Conservation (phyloP, 148 eudicot genomes). For the Chenopodium berlandieri region DNA sequence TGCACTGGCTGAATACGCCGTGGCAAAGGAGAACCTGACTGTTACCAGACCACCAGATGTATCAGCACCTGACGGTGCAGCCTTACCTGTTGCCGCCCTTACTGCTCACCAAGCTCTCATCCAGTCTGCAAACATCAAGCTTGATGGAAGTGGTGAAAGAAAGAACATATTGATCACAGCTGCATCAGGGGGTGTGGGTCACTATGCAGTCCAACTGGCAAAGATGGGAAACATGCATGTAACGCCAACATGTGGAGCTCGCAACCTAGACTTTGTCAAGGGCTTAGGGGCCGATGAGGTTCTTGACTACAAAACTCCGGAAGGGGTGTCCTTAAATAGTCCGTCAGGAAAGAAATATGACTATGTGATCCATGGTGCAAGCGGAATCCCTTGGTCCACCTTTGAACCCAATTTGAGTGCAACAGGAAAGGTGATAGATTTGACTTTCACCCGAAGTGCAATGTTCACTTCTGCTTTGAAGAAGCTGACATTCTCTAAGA, state of each 20-base stretch:
- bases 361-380: constrained; percentile 57
- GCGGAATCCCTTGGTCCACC: constrained; percentile 58
- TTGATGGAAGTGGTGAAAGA: constrained; percentile 50
- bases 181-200: constrained; percentile 81
- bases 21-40: constrained; percentile 48
- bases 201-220: constrained; percentile 76
- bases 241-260: constrained; percentile 76
- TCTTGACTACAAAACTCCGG: constrained; percentile 71
- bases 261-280: constrained; percentile 60
- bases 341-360: constrained; percentile 73
- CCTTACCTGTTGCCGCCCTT: constrained; percentile 56
- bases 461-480: constrained; percentile 53
- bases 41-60: constrained; percentile 64
- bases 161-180: constrained; percentile 63
- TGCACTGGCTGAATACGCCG: constrained; percentile 68
- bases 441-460: constrained; percentile 42
- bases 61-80: constrained; percentile 63
- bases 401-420: constrained; percentile 54
- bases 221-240: constrained; percentile 79
- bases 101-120: constrained; percentile 70
- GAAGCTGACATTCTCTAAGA: constrained; percentile 58
- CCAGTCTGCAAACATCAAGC: constrained; percentile 45
- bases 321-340: constrained; percentile 64
- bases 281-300: constrained; percentile 79
- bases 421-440: constrained; percentile 58